phyloP scores from a whole-genome alignment of 345 rosid genomes.

The Moringa oleifera region DNA sequence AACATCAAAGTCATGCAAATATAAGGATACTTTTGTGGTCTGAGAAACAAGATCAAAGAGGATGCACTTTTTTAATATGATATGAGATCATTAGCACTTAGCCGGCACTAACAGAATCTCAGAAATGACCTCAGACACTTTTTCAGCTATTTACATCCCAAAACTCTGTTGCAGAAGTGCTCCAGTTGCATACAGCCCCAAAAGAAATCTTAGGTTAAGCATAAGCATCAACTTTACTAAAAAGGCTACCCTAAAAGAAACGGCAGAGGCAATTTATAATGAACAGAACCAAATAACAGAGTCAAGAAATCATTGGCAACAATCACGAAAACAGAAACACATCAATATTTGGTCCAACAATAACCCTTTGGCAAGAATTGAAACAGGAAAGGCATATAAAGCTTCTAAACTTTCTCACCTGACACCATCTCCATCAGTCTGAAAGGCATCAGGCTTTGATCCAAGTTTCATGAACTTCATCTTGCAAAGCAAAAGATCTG shows the following conservation, averaged over 20 bases:
- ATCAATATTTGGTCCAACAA: constrained; percentile 3
- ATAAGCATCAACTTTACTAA: no score
- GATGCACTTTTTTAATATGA: neutral
- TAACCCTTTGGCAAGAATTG: neutral
- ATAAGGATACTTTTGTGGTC: neutral
- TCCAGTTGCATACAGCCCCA: neutral
- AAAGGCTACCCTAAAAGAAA: neutral
- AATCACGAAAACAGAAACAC: constrained; percentile 1
- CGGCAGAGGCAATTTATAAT: neutral
- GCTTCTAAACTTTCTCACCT: constrained; percentile 34
- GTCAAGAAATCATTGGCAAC: neutral
- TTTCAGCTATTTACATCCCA: neutral
- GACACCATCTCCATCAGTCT: constrained; percentile 37
- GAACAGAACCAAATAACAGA: constrained; percentile 5
- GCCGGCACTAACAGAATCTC: no score
- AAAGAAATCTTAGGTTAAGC: no score
- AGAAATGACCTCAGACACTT: neutral
- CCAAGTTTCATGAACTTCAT: constrained; percentile 99
- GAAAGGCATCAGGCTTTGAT: constrained; percentile 72
- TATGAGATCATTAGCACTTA: neutral
- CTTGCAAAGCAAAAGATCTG: constrained; percentile 24
- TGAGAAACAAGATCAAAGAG: neutral
- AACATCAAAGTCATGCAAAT: no score
- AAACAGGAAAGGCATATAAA: neutral
- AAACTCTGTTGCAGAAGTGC: neutral